Conservation (phyloP, 2,329 filamentous ascomycete genomes). For the Lachnellula hyalina region DNA sequence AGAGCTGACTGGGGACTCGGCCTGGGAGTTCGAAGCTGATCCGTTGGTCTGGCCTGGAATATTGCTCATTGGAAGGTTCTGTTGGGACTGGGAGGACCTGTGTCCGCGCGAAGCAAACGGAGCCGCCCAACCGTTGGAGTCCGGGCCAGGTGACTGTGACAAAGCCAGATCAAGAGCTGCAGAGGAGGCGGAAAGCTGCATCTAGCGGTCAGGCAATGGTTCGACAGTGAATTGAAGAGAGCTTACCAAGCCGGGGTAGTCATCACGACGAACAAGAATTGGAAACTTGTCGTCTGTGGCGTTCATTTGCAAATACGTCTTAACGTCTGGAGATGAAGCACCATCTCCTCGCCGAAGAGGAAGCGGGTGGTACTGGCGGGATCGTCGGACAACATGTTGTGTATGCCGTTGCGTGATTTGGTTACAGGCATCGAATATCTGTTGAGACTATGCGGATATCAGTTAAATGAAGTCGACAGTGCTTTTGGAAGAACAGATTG, state of each 20-base stretch:
- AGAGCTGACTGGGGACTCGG: constrained; percentile 40
- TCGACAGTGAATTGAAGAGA: constrained; percentile 3
- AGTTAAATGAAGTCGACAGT: constrained; percentile 10
- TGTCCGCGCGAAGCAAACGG: constrained; percentile 27
- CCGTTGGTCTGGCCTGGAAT: constrained; percentile 28
- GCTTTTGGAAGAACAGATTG: not conserved
- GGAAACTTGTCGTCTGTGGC: constrained; percentile 82
- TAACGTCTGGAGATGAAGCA: constrained; percentile 47
- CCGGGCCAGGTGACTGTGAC: constrained; percentile 60
- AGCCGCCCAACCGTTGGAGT: constrained; percentile 26
- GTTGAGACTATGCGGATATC: constrained; percentile 58
- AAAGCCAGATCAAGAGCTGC: constrained; percentile 75
- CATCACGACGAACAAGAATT: constrained; percentile 66
- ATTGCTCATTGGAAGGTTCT: constrained; percentile 37
- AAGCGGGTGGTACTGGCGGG: constrained; percentile 82
- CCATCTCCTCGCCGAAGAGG: constrained; percentile 74
- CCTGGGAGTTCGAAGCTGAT: constrained; percentile 33
- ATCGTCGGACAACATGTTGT: constrained; percentile 63
- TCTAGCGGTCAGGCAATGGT: constrained; percentile 35
- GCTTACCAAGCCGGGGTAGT: constrained; percentile 30
- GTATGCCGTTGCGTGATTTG: constrained; percentile 59
- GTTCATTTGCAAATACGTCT: constrained; percentile 65
- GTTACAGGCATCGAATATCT: constrained; percentile 93
- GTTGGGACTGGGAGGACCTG: constrained; percentile 36
- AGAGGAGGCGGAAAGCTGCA: constrained; percentile 73